Percentiles rank a stretch among this genome's conserved stretches.
Evolutionary conservation across 2,329 filamentous ascomycete genomes (phyloP).

Genomic region (Penicillium sp.): DNA sequence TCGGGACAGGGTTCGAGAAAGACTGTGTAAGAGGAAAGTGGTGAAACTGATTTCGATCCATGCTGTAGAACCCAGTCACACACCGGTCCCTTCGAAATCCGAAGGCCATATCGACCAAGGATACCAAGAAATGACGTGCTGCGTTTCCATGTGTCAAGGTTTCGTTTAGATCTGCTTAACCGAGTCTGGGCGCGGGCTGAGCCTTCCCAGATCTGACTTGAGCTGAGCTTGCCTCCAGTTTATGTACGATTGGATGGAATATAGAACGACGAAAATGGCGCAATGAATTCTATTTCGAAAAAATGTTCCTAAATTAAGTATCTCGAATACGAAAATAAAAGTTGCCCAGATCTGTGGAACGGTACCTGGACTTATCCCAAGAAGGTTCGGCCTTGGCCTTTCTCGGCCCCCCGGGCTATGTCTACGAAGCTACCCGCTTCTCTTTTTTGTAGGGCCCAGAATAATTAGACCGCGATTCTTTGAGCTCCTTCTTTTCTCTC

Average conservation of each 20-base stretch:
- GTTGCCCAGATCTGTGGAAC: background rate
- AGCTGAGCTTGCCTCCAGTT: no score
- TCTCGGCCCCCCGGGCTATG: background rate
- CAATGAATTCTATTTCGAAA: background rate
- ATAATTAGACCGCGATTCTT: no score
- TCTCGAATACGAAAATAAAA: background rate
- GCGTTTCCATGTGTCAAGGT: slow-evolving; percentile 28
- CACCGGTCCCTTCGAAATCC: no score
- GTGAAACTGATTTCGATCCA: no score
- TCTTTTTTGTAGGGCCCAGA: background rate
- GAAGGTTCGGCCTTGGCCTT: background rate
- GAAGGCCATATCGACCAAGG: background rate
- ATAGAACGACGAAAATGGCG: background rate
- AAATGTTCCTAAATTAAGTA: background rate
- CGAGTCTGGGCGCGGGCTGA: background rate
- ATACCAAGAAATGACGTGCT: slow-evolving; percentile 26
- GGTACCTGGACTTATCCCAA: background rate
- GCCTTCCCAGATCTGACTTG: background rate
- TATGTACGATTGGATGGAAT: background rate
- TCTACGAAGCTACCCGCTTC: background rate
- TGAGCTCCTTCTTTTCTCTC: background rate
- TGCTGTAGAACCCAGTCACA: background rate
- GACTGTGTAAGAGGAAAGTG: no score
- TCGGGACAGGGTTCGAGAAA: no score
- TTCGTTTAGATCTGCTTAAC: slow-evolving; percentile 1